Evolutionary conservation across 2,329 filamentous ascomycete species (phyloP), one percentile per base, ranked within the genome.

Genomic region (Ascochyta rabiei): DNA sequence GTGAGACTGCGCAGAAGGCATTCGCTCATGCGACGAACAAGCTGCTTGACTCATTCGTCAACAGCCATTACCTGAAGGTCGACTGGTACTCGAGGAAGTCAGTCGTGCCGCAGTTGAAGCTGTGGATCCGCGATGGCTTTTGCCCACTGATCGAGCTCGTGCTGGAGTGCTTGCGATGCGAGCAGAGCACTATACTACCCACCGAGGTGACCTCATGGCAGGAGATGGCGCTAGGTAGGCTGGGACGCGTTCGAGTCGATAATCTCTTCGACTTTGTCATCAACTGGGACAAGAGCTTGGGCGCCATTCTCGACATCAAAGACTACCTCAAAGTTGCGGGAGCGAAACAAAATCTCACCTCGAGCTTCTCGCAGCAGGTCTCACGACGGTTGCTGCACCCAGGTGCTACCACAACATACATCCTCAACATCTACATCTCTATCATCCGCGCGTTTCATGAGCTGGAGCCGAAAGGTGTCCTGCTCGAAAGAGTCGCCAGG

Each of bases 191-290:
- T 26, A 60, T 73, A 31, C 49, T 68, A 31, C 56, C 67, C 9
- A 61, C 63, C 13, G 71, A 90, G 56, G 79, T 89, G 37, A 82
- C 86, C 60, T 85, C 84, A 58, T 91, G 88, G 84, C 88, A 88
- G 68, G 85, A 89, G 35, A 86, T 89, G 64, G 88, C 87, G 15
- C 74, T 90, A 39, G 84, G 84, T 2, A 83, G 87, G 39, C 80
- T 93, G 15, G 89, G 89, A 2, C 82, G 84, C 16, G 79, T 89
- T 42, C 83, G 90, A 38, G 89, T 89, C 40, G 80, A 83, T 7
- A 86, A 91, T 67, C 79, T 95, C 9, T 93, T 92, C 66, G 89
- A 93, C 67, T 92, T 93, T 67, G 86, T 92, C 40, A 81, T 89
- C 53, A 81, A 83, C 52, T 95, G 90, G 90, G 89, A 90, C 4